Conservation (phyloP, 2,329 filamentous ascomycete species). For the Pleoardoris graminearum region DNA sequence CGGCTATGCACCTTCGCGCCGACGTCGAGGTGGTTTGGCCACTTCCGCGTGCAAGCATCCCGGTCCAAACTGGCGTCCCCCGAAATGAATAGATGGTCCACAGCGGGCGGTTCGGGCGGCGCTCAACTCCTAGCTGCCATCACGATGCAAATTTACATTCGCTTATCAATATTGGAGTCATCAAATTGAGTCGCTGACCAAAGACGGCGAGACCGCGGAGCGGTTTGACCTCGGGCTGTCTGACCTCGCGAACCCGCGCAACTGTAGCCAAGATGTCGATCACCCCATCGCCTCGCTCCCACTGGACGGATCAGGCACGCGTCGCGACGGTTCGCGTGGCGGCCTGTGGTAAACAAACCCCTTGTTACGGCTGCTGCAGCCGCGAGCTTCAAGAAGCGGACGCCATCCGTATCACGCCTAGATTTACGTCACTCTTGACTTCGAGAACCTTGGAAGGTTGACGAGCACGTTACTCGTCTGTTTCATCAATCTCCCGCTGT, state of each 20-base stretch:
- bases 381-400: conserved; percentile 3
- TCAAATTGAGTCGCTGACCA: conserved; percentile 8
- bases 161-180: neutral
- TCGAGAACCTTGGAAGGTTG: neutral
- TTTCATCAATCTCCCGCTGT: neutral
- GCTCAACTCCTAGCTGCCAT: neutral
- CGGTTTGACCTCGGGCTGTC: neutral
- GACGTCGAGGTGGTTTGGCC: neutral
- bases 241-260: conserved; percentile 10
- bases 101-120: neutral
- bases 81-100: conserved; percentile 5
- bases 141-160: neutral
- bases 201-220: neutral
- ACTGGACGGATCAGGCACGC: no score
- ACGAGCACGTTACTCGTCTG: neutral
- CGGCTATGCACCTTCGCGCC: conserved; percentile 3
- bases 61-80: neutral
- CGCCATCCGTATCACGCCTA: conserved; percentile 1
- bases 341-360: conserved; percentile 16
- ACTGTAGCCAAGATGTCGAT: neutral
- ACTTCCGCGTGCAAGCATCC: neutral
- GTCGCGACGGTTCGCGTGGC: conserved; percentile 8
- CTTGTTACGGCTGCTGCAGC: neutral
- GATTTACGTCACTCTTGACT: neutral
- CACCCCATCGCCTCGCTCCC: no score